Conservation (phyloP, 2,329 filamentous ascomycete genomes). For the Keithomyces neogunnii region DNA sequence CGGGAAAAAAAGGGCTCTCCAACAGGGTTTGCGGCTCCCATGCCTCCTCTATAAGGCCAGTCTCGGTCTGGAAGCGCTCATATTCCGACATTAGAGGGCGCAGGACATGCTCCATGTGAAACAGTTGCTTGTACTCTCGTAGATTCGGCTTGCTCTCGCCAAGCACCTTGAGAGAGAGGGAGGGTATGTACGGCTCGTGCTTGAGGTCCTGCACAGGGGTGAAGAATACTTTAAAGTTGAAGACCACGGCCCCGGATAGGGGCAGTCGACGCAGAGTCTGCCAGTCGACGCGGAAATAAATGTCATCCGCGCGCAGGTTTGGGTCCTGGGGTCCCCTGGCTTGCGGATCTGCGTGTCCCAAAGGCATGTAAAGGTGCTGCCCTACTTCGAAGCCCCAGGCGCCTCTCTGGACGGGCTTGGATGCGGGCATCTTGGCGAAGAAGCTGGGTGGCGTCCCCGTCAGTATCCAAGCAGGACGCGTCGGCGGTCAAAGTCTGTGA, state of each 20-base stretch:
- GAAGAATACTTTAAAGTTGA: conserved; percentile 86
- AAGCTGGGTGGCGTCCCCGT: conserved; percentile 40
- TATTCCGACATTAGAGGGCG: conserved; percentile 56
- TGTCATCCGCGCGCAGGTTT: conserved; percentile 46
- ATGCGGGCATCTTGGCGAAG: conserved; percentile 68
- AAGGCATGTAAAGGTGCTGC: conserved; percentile 65
- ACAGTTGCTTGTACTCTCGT: conserved; percentile 75
- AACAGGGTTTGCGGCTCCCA: conserved; percentile 65
- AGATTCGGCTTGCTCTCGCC: conserved; percentile 55
- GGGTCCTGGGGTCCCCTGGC: conserved; percentile 50
- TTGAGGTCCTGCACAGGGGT: conserved; percentile 63
- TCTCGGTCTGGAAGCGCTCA: conserved; percentile 56
- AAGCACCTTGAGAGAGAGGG: conserved; percentile 59
- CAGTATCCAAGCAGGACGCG: neutral
- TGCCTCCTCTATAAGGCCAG: conserved; percentile 46
- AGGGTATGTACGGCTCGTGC: conserved; percentile 65
- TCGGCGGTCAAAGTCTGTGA: neutral
- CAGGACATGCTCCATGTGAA: conserved; percentile 68
- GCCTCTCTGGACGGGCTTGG: conserved; percentile 71
- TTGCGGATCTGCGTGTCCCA: conserved; percentile 54
- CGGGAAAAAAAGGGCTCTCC: conserved; percentile 67
- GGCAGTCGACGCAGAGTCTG: conserved; percentile 76
- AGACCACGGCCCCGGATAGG: conserved; percentile 65
- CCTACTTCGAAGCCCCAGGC: conserved; percentile 78
- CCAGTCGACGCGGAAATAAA: conserved; percentile 75